Evolutionary conservation across 2,329 filamentous ascomycete genomes (phyloP).

Genomic region (Seiridium unicorne): DNA sequence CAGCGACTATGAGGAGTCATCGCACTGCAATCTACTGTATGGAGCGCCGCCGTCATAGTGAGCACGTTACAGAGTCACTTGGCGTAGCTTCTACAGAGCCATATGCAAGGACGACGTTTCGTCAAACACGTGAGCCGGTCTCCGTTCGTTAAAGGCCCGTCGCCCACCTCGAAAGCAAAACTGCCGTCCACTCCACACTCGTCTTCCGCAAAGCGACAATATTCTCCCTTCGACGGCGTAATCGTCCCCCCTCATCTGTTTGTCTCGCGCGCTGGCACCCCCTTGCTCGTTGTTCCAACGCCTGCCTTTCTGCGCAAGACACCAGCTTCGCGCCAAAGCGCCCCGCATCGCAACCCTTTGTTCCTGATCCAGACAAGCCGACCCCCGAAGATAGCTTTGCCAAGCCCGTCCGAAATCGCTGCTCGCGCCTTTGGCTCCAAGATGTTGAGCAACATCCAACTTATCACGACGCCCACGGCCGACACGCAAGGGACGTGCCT

Average conservation of each 20-base stretch:
- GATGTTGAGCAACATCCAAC: conserved; percentile 75
- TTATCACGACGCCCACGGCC: conserved; percentile 79
- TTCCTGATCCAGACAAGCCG: not conserved
- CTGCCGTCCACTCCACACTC: too few relatives aligned
- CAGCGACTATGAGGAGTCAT: not conserved
- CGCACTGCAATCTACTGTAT: not conserved
- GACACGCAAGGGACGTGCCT: conserved; percentile 83
- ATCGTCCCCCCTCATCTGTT: not conserved
- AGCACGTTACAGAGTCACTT: not conserved
- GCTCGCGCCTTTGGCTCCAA: conserved; percentile 12
- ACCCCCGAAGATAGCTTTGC: not conserved
- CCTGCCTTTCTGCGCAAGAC: not conserved
- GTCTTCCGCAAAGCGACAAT: not conserved
- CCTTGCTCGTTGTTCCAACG: not conserved
- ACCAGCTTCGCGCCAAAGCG: too few relatives aligned
- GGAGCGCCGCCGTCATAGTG: too few relatives aligned
- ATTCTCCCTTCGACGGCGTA: not conserved
- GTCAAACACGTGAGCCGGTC: not conserved
- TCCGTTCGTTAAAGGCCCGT: not conserved
- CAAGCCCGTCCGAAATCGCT: not conserved
- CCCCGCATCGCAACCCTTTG: not conserved
- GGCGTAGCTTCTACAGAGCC: not conserved
- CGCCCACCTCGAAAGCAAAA: not conserved
- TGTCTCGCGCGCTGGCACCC: not conserved
- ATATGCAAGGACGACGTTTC: not conserved